Evolutionary conservation across 164 flowering plant genomes (phyloP).

Genomic region (Santalum album): DNA sequence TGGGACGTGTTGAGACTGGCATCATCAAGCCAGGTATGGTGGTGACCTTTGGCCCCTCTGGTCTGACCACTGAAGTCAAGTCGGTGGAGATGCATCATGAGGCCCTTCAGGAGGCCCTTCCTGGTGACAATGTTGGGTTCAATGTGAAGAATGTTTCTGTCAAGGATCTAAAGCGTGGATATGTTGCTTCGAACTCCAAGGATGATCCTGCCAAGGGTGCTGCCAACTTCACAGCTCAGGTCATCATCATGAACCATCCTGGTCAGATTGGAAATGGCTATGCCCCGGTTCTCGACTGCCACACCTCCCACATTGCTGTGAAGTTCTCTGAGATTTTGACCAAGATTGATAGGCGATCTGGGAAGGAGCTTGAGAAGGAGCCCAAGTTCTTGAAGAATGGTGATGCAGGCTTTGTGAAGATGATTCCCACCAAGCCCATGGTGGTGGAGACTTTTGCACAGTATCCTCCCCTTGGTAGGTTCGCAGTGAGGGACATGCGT

Average conservation of each 20-base stretch:
- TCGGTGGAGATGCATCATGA: slow-evolving; percentile 36
- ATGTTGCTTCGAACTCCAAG: slow-evolving; percentile 34
- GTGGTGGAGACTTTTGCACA: slow-evolving; percentile 35
- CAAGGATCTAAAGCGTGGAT: slow-evolving; percentile 34
- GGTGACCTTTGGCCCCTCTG: slow-evolving; percentile 31
- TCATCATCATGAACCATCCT: slow-evolving; percentile 50
- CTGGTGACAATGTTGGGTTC: slow-evolving; percentile 32
- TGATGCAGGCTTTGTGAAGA: slow-evolving; percentile 32
- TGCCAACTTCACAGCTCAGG: slow-evolving; percentile 40
- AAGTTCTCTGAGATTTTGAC: slow-evolving; percentile 35
- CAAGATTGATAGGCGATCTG: slow-evolving; percentile 44
- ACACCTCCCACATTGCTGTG: slow-evolving; percentile 42
- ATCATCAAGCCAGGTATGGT: slow-evolving; percentile 32
- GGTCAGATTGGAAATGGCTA: slow-evolving; percentile 50
- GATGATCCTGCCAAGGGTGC: slow-evolving; percentile 40
- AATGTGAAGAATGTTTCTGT: slow-evolving; percentile 32
- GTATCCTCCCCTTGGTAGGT: slow-evolving; percentile 37
- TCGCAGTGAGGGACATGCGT: slow-evolving; percentile 40
- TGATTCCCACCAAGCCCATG: slow-evolving; percentile 43
- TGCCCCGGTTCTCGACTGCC: slow-evolving; percentile 48
- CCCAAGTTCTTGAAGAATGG: slow-evolving; percentile 36
- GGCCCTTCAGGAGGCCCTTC: slow-evolving; percentile 26
- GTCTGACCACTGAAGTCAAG: slow-evolving; percentile 31
- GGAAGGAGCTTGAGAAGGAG: slow-evolving; percentile 35
- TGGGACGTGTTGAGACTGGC: slow-evolving; percentile 34